Percentiles rank a stretch among this genome's conserved stretches.
Evolutionary conservation across 176 grass and related monocot species (phyloP).

Genomic region (Themeda triandra): DNA sequence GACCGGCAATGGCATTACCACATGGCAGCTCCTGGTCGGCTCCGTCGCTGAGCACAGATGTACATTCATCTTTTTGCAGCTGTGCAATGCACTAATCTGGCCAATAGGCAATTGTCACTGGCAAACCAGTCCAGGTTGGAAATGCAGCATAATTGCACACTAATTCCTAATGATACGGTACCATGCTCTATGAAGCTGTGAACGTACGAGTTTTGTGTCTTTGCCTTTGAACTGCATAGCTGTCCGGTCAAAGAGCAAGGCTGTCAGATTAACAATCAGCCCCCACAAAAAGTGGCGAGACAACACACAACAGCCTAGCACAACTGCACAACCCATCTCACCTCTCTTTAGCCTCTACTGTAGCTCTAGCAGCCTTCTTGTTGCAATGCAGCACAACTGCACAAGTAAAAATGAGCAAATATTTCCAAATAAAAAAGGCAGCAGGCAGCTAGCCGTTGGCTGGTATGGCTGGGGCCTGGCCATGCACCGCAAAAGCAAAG

Average conservation of each 20-base stretch:
- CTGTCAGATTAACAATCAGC: conserved; percentile 22
- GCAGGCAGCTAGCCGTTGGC: conserved; percentile 40
- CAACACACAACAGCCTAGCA: conserved; percentile 34
- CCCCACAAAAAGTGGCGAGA: neutral
- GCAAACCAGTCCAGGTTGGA: neutral
- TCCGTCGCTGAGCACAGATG: neutral
- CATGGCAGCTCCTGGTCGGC: neutral
- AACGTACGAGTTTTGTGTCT: neutral
- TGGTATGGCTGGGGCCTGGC: neutral
- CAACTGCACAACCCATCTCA: neutral
- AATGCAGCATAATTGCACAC: neutral
- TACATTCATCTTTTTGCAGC: neutral
- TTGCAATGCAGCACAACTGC: neutral
- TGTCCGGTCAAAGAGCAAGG: conserved; percentile 27
- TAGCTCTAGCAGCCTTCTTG: too few relatives aligned
- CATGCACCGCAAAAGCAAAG: conserved; percentile 21
- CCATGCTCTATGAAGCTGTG: neutral
- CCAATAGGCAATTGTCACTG: neutral
- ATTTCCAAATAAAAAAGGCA: neutral
- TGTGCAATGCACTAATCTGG: neutral
- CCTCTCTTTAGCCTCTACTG: neutral
- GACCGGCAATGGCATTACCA: neutral
- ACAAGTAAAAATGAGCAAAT: neutral
- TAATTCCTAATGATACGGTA: neutral
- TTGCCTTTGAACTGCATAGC: neutral